Base-by-base conservation (phyloP, 805 yeast species). In the Suhomyces prunicola region DNA sequence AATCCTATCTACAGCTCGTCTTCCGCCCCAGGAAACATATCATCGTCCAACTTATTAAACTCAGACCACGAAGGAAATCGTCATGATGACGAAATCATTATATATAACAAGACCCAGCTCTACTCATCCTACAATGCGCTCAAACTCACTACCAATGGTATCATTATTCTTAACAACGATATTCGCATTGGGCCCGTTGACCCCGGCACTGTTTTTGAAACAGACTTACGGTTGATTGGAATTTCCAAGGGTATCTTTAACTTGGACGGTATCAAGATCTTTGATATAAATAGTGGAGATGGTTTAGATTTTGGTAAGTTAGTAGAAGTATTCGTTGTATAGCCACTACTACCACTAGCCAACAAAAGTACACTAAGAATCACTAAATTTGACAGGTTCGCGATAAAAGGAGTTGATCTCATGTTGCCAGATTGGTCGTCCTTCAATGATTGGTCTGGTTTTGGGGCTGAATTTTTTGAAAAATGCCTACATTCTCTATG, bases 231-330 rank as follows among this genome's bases (percentile, higher is more conserved):
- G 48, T 65, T 88, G 39, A 70, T 86, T 46, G 91, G 90, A 0
- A 69, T 87, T 12, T 79, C 83, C 42, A 75, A 77, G 57, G 96
- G 96, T 0, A 76, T 85, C 6, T 84, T 79, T 63, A 80, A 81
- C 44, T 68, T 89, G 19, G 83, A 80, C 51, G 90, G 88, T 2
- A 77, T 87, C n/a, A 80, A 80, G 53, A 73, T 89, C 12, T 77
- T 84, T 46, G 96, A 88, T 61, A 71, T 83, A 9, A 61, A 65
- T 36, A 77, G 84, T 17, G 90, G 92, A 3, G 92, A 87, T 52
- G 79, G 83, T 1, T 76, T 84, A 56, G 91, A 84, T 55, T 85
- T 88, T 63, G 91, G 90, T 1, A 79, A 82, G 53, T 69, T 88
- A 50, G 72, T 88, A 36, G 91, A 87, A 60, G 87, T 88, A 1